A percentile compares a stretch with the other conserved stretches of the same genome.
These are phyloP conservation scores for Corylus americana DNA, from an alignment of 306 rosid genomes.

Conservation along the genomic window DNA sequence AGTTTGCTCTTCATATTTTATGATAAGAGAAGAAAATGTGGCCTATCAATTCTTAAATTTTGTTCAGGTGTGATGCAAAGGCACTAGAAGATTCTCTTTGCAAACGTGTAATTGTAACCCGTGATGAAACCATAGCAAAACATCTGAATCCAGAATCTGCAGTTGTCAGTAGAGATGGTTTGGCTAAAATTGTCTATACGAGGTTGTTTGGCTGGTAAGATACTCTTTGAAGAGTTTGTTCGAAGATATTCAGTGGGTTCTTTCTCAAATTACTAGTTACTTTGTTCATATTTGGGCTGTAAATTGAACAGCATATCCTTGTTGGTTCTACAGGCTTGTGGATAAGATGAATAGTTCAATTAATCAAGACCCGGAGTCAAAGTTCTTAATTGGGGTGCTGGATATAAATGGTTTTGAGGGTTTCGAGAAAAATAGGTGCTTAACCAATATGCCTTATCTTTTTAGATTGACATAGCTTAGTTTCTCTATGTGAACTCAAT, in stretches of 20 bases:
- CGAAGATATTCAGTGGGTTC: constrained; percentile 18
- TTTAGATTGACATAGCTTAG: constrained; percentile 30
- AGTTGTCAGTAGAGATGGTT: constrained; percentile 85
- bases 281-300: constrained; percentile 22
- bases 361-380: constrained; percentile 92
- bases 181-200: constrained; percentile 89
- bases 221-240: constrained; percentile 17
- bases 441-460: constrained; percentile 47
- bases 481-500: constrained; percentile 20
- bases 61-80: constrained; percentile 89
- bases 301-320: constrained; percentile 10
- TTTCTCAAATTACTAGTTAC: constrained; percentile 14
- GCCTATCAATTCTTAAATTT: too few relatives aligned
- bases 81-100: constrained; percentile 97
- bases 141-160: constrained; percentile 93
- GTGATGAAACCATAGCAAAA: constrained; percentile 90
- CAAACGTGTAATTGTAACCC: constrained; percentile 94
- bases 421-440: constrained; percentile 99
- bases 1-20: too few relatives aligned
- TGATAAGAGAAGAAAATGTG: too few relatives aligned
- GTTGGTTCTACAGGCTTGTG: constrained; percentile 75
- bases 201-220: constrained; percentile 95
- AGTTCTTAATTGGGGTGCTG: constrained; percentile 85
- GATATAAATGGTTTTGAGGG: constrained; percentile 99
- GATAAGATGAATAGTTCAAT: constrained; percentile 85